These are phyloP conservation scores for Parasarocladium wereldwijsianum DNA, from an alignment of 2,329 filamentous ascomycete species.

Conservation along the genomic window DNA sequence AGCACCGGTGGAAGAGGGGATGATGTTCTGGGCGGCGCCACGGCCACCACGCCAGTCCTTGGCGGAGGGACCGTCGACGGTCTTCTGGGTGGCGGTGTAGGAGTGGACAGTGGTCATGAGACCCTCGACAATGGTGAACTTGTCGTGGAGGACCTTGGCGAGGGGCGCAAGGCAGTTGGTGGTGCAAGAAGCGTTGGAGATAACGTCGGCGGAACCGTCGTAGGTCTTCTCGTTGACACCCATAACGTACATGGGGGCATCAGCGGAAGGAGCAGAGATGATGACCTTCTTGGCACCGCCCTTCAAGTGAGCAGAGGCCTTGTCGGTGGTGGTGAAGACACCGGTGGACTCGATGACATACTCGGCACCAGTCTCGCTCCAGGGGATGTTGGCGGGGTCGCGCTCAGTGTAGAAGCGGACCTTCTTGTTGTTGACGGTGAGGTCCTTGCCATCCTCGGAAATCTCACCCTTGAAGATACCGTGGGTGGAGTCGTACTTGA, in stretches of 20 bases:
- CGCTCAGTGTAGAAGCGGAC: constrained; percentile 90
- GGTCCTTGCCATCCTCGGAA: constrained; percentile 52
- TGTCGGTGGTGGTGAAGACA: constrained; percentile 98
- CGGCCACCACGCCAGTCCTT: constrained; percentile 99
- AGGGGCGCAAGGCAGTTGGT: constrained; percentile 99
- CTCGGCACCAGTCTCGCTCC: constrained; percentile 71
- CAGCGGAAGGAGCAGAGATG: constrained; percentile 82
- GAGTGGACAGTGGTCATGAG: constrained; percentile 99
- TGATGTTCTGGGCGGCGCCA: constrained; percentile 98
- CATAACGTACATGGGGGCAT: constrained; percentile 99
- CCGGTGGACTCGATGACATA: constrained; percentile 97
- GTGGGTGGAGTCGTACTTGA: constrained; percentile 98
- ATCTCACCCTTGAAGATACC: constrained; percentile 91
- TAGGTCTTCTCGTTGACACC: constrained; percentile 95
- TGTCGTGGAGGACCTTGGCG: constrained; percentile 98
- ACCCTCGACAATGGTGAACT: constrained; percentile 94
- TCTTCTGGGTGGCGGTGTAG: constrained; percentile 99
- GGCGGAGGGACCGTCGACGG: constrained; percentile 88
- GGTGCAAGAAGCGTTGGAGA: constrained; percentile 99
- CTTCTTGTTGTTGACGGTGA: constrained; percentile 86
- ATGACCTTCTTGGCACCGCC: constrained; percentile 97
- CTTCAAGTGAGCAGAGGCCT: constrained; percentile 86
- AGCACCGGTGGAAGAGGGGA: constrained; percentile 96
- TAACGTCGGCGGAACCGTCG: constrained; percentile 78
- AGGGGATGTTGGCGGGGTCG: constrained; percentile 82